Evolutionary conservation across 2,329 filamentous ascomycete species (phyloP).

Genomic region (Xylariaceae sp.): DNA sequence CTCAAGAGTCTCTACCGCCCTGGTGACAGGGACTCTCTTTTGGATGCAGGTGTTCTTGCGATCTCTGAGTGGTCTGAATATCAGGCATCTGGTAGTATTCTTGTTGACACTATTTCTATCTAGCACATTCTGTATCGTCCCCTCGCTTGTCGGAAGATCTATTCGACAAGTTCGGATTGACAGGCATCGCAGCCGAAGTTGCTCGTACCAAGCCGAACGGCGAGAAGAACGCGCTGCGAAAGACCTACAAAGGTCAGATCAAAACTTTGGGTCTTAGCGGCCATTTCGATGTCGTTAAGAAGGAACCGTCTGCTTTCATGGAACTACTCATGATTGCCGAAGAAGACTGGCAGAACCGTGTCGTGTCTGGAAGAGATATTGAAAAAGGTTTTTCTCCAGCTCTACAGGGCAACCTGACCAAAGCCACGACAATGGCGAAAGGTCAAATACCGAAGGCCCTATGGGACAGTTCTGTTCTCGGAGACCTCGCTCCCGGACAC

Average conservation of each 20-base stretch:
- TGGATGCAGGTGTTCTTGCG: conserved; percentile 14
- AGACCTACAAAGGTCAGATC: conserved; percentile 65
- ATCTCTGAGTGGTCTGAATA: conserved; percentile 15
- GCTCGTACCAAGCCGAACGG: conserved; percentile 60
- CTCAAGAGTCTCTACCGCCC: conserved; percentile 32
- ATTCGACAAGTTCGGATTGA: conserved; percentile 53
- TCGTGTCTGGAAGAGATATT: conserved; percentile 52
- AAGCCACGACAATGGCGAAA: conserved; percentile 53
- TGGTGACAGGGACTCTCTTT: conserved; percentile 18
- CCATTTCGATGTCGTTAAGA: conserved; percentile 55
- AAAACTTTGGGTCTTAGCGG: conserved; percentile 58
- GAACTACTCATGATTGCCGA: conserved; percentile 48
- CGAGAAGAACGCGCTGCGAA: conserved; percentile 61
- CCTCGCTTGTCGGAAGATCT: conserved; percentile 52
- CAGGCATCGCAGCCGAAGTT: conserved; percentile 53
- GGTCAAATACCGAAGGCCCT: conserved; percentile 49
- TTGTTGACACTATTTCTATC: conserved; percentile 44
- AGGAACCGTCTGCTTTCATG: conserved; percentile 51
- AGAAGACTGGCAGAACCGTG: conserved; percentile 52
- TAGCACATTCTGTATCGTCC: conserved; percentile 45
- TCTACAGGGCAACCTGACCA: conserved; percentile 41
- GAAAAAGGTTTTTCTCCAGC: conserved; percentile 46
- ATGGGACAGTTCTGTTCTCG: conserved; percentile 56
- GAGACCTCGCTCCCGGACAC: conserved; percentile 46
- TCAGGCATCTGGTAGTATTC: conserved; percentile 29